Conservation (phyloP, 192 early-diverging fungal species). For the Kickxella alabastrina region DNA sequence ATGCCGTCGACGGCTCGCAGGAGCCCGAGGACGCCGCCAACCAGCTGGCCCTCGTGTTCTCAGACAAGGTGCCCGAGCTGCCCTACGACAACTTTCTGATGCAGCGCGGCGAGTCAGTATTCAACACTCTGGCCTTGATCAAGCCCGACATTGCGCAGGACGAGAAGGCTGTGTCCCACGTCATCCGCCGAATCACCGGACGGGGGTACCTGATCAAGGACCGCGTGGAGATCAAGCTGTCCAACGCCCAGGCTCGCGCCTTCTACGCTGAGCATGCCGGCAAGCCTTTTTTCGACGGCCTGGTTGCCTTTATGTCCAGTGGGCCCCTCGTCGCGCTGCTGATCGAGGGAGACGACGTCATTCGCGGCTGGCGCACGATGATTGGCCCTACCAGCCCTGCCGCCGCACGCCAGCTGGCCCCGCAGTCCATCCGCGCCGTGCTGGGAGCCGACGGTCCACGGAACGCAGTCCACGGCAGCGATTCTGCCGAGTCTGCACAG, state of each 20-base stretch:
- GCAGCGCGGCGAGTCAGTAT: slow-evolving; percentile 39
- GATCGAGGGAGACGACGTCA: slow-evolving; percentile 51
- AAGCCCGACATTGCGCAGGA: slow-evolving; percentile 52
- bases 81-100: slow-evolving; percentile 49
- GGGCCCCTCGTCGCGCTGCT: slow-evolving; percentile 51
- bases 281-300: slow-evolving; percentile 39
- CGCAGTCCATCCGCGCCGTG: slow-evolving; percentile 50
- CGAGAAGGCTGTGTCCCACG: slow-evolving; percentile 18
- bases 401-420: slow-evolving; percentile 25
- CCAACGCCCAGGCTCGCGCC: slow-evolving; percentile 25
- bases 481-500: slow-evolving; percentile 41
- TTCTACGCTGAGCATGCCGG: slow-evolving; percentile 49
- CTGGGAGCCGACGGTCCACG: slow-evolving; percentile 41
- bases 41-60: slow-evolving; percentile 53
- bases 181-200: slow-evolving; percentile 34
- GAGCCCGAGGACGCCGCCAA: slow-evolving; percentile 44
- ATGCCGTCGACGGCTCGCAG: slow-evolving; percentile 55
- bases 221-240: slow-evolving; percentile 37
- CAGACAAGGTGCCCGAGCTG: slow-evolving; percentile 28
- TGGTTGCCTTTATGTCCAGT: slow-evolving; percentile 50
- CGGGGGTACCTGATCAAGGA: slow-evolving; percentile 50
- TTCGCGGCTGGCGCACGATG: slow-evolving; percentile 53
- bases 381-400: slow-evolving; percentile 51
- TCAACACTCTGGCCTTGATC: slow-evolving; percentile 53
- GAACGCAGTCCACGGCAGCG: slow-evolving; percentile 59